Conservation (phyloP, 2,329 filamentous ascomycete genomes). For the Malbranchea zuffiana region DNA sequence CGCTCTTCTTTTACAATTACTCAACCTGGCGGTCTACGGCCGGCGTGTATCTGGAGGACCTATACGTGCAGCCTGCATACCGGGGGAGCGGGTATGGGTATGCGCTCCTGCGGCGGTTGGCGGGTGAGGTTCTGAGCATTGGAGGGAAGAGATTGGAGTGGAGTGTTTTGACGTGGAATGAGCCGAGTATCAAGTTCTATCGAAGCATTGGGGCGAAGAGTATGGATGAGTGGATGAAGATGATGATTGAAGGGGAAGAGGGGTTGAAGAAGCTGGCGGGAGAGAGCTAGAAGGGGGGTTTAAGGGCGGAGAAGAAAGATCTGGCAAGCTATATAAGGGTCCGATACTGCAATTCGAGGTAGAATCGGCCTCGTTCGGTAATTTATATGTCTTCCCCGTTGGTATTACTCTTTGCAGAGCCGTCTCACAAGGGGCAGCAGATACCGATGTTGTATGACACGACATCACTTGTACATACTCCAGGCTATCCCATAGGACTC, state of each 20-base stretch:
- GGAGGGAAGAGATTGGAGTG: constrained; percentile 72
- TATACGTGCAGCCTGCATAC: constrained; percentile 65
- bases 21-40: constrained; percentile 81
- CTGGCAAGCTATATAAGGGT: too few relatives aligned
- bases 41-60: constrained; percentile 85
- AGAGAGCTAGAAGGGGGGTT: too few relatives aligned
- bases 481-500: too few relatives aligned
- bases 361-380: too few relatives aligned
- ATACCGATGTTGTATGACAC: too few relatives aligned
- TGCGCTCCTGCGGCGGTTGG: constrained; percentile 60
- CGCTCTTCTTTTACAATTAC: constrained; percentile 91
- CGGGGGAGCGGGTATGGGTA: constrained; percentile 72
- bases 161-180: constrained; percentile 87
- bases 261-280: constrained; percentile 33
- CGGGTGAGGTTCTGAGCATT: constrained; percentile 64
- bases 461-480: too few relatives aligned
- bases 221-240: constrained; percentile 41
- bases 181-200: constrained; percentile 82
- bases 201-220: constrained; percentile 35
- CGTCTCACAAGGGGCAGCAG: too few relatives aligned
- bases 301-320: too few relatives aligned
- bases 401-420: too few relatives aligned
- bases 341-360: too few relatives aligned
- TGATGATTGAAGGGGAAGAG: constrained; percentile 41
- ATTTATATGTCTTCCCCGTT: too few relatives aligned